Evolutionary conservation across 1,284 basidiomycete species (phyloP), one percentile per base, ranked within the genome.

Genomic region (Pseudozyma tsukubaensis): DNA sequence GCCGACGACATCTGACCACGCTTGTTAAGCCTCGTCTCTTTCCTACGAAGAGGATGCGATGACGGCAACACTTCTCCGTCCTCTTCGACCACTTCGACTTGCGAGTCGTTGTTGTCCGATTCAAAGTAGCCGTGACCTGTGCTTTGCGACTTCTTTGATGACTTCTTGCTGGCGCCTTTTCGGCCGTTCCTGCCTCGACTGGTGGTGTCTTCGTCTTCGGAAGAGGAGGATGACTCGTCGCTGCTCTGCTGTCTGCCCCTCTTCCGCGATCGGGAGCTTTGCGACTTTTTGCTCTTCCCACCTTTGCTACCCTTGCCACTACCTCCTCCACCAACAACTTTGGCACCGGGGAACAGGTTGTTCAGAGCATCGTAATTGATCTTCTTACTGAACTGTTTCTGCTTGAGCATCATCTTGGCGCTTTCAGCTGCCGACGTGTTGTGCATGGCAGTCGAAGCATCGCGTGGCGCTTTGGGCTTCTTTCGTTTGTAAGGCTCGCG

Each of bases 291-390:
- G 42, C 55, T 19, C 43, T 68, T 60, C 12, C 56, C 37, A 10
- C 59, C 42, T 35, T 42, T 48, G 24, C 58, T 36, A 37, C 51
- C 16, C 43, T 68, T 60, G n/a, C 56, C 37, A 13, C 24, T 29
- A 29, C 45, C 56, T n/a, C 40, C 57, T 14, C 50, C 59, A 42
- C 69, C 57, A 14, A 62, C 50, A n/a, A 54, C 64, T 50, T 75
- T 65, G 21, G 64, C 73, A 42, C 73, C 69, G 0, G 73, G 76
- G 51, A 84, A 84, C 16, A 84, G 53, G 21, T 62, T 72, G 62
- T 80, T 79, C 34, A 84, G 61, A n/a, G 77, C 80, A 43, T 79
- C 79, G 68, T 84, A 83, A 64, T 84, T 84, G 66, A 84, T 78
- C 58, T 80, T 80, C 35, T 76, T 77, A 50, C 77, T 80, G 59